A percentile compares a stretch with the other conserved stretches of the same genome.
phyloP scores from a whole-genome alignment of 192 early-diverging fungal genomes.

The Oehlia diaphana region DNA sequence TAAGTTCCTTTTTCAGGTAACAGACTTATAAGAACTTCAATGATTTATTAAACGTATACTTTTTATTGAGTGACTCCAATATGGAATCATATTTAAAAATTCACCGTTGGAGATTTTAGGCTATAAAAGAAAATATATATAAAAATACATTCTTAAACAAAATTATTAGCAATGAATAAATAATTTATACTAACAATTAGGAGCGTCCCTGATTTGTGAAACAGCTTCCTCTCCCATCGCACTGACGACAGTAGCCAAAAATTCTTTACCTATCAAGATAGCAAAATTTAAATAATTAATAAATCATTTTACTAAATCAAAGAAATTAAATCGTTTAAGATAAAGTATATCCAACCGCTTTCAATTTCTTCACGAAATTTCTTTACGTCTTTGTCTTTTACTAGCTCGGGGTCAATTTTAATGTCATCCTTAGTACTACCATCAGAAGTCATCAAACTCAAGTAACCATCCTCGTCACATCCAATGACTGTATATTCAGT shows the following conservation, averaged over 20 bases:
- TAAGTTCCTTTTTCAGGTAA: no score
- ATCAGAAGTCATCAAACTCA: conserved; percentile 78
- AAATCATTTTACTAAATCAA: neutral
- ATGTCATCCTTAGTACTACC: conserved; percentile 95
- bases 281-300: neutral
- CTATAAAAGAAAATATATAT: no score
- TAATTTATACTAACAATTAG: conserved; percentile 37
- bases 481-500: conserved; percentile 82
- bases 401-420: conserved; percentile 53
- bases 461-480: conserved; percentile 85
- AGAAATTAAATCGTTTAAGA: neutral
- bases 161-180: neutral
- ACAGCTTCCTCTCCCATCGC: conserved; percentile 94
- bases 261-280: conserved; percentile 61
- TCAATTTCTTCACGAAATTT: conserved; percentile 61
- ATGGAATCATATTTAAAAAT: no score
- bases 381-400: no score
- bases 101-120: no score
- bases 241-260: conserved; percentile 80
- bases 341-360: conserved; percentile 46
- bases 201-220: conserved; percentile 75
- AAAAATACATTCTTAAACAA: no score
- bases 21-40: no score
- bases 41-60: neutral
- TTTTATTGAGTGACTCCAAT: no score